Evolutionary conservation across 1,139 yeast species (phyloP).

Genomic region (Hemisphaericaspora subhashii): DNA sequence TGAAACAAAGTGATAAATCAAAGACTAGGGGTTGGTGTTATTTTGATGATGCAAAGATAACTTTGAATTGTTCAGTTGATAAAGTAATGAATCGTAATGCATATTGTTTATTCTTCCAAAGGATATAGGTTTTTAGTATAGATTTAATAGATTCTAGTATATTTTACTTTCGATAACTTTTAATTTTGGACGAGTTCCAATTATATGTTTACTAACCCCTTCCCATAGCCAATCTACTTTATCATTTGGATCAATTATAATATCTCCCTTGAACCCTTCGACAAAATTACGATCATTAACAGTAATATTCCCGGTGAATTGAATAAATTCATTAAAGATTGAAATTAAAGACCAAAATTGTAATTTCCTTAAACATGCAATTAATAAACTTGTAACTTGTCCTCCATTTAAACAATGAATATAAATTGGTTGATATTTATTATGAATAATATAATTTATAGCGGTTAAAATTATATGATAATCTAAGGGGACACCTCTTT

Average conservation of each 20-base stretch:
- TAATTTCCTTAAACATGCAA: constrained; percentile 82
- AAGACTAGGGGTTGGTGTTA: constrained; percentile 63
- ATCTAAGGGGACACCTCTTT: constrained; percentile 76
- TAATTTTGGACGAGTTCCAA: constrained; percentile 45
- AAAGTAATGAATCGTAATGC: constrained; percentile 64
- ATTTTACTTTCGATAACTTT: constrained; percentile 27
- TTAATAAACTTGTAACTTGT: constrained; percentile 76
- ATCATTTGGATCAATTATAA: constrained; percentile 48
- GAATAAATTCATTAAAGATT: constrained; percentile 80
- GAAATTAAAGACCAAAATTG: constrained; percentile 91
- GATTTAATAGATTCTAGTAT: neutral
- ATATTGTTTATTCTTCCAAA: constrained; percentile 69
- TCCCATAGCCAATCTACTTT: constrained; percentile 76
- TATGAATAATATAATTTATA: constrained; percentile 59
- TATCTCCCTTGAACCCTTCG: constrained; percentile 71
- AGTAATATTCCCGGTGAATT: constrained; percentile 76
- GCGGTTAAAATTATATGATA: constrained; percentile 60
- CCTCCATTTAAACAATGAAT: constrained; percentile 90
- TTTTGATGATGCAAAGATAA: constrained; percentile 70
- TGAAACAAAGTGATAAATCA: constrained; percentile 46
- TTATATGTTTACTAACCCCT: constrained; percentile 62
- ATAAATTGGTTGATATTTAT: constrained; percentile 67
- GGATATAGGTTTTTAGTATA: constrained; percentile 23
- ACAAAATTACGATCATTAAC: constrained; percentile 82
- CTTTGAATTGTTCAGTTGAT: constrained; percentile 37